Conservation (phyloP, 768 basidiomycete species). For the Cytidiella melzeri region DNA sequence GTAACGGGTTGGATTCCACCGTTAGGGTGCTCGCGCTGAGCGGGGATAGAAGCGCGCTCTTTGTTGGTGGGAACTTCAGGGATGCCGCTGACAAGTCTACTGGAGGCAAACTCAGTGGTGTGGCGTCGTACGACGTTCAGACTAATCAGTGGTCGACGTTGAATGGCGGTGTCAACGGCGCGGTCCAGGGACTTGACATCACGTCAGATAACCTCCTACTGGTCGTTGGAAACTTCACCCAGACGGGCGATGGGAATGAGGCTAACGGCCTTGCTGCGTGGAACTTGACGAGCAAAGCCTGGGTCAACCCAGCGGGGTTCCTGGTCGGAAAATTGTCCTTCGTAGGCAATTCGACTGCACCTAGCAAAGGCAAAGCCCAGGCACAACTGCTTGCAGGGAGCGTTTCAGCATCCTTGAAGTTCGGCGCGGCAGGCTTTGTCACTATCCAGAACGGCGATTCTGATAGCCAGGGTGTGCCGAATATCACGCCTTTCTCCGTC, state of each 20-base stretch:
- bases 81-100: constrained; percentile 54
- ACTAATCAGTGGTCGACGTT: constrained; percentile 63
- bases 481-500: constrained; percentile 55
- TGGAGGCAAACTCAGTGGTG: constrained; percentile 44
- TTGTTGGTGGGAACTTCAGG: constrained; percentile 83
- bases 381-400: constrained; percentile 68
- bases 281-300: constrained; percentile 51
- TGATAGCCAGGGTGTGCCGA: constrained; percentile 39
- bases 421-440: constrained; percentile 77
- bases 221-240: constrained; percentile 73
- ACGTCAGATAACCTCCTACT: constrained; percentile 42
- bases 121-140: constrained; percentile 68
- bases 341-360: constrained; percentile 57
- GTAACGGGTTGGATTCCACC: constrained; percentile 73
- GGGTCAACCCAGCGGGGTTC: constrained; percentile 75
- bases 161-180: constrained; percentile 70
- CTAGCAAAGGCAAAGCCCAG: constrained; percentile 31
- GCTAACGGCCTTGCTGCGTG: constrained; percentile 71
- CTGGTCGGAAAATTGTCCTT: constrained; percentile 65
- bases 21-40: constrained; percentile 63
- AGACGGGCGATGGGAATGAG: constrained; percentile 16
- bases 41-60: constrained; percentile 50
- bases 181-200: constrained; percentile 56
- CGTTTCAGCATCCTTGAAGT: constrained; percentile 46
- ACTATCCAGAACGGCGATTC: constrained; percentile 59